phyloP scores from a whole-genome alignment of 345 rosid genomes.

The Combretum micranthum region DNA sequence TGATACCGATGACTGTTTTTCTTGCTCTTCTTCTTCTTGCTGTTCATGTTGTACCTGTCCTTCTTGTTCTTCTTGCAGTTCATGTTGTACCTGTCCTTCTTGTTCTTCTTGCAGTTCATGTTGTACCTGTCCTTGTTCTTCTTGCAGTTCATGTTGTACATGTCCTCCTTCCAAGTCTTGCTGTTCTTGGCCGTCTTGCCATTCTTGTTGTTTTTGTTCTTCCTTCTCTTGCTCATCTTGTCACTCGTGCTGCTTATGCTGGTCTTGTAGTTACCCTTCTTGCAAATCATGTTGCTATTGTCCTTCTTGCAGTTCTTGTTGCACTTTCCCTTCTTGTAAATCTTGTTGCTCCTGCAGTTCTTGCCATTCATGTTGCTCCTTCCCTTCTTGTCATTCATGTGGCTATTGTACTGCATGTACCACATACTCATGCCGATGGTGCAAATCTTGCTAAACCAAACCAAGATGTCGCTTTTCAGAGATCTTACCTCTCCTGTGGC shows the following conservation, averaged over 20 bases:
- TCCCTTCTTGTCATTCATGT: neutral
- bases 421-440: too few relatives aligned
- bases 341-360: neutral
- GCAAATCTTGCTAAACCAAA: too few relatives aligned
- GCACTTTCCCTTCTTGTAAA: conserved; percentile 1
- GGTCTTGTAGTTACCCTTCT: conserved; percentile 1
- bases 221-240: conserved; percentile 5
- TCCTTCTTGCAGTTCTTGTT: neutral
- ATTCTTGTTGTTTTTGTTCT: neutral
- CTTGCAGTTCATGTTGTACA: neutral
- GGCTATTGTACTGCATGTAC: neutral
- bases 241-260: neutral
- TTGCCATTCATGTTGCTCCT: neutral
- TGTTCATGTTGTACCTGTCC: too few relatives aligned
- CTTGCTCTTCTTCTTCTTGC: too few relatives aligned
- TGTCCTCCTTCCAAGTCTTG: neutral
- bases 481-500: too few relatives aligned
- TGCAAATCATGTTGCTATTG: conserved; percentile 4
- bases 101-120: neutral
- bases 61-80: too few relatives aligned
- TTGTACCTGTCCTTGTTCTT: too few relatives aligned
- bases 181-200: neutral
- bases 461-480: too few relatives aligned
- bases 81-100: too few relatives aligned
- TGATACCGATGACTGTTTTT: too few relatives aligned